phyloP scores from a whole-genome alignment of 371 early-diverging fungal genomes.

The Coemansia sp. region DNA sequence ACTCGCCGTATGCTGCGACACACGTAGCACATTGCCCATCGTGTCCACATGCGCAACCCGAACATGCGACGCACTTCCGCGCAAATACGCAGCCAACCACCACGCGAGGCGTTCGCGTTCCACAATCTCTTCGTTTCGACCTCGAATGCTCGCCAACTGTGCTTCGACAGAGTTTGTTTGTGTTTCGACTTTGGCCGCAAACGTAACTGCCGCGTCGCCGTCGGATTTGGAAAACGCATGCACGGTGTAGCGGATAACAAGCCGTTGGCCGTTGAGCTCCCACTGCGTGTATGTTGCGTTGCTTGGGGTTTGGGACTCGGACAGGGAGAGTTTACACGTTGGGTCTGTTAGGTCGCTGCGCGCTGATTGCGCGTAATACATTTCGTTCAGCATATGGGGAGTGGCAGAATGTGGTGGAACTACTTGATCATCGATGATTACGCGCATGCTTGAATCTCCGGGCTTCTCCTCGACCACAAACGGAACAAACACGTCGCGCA shows the following conservation, averaged over 20 bases:
- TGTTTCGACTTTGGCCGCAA: constrained; percentile 35
- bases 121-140: constrained; percentile 20
- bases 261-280: constrained; percentile 38
- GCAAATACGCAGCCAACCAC: constrained; percentile 41
- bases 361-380: constrained; percentile 19
- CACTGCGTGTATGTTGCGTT: constrained; percentile 45
- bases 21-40: constrained; percentile 2
- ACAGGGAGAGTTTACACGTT: constrained; percentile 11
- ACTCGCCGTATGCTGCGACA: constrained; percentile 8
- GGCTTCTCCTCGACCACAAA: background rate
- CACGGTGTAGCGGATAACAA: constrained; percentile 40
- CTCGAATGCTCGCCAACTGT: constrained; percentile 9
- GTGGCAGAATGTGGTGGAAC: constrained; percentile 22
- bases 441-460: background rate
- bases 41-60: constrained; percentile 36
- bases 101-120: constrained; percentile 44
- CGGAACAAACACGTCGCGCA: constrained; percentile 35
- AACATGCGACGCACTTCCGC: constrained; percentile 44
- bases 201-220: constrained; percentile 24
- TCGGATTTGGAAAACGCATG: constrained; percentile 20
- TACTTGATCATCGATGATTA: constrained; percentile 34
- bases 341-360: constrained; percentile 8
- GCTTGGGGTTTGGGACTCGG: background rate
- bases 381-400: constrained; percentile 26
- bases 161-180: constrained; percentile 11